A percentile compares a stretch with the other conserved stretches of the same genome.
These are phyloP conservation scores for Alternaria sp. DNA, from an alignment of 2,329 filamentous ascomycete species.

Conservation along the genomic window DNA sequence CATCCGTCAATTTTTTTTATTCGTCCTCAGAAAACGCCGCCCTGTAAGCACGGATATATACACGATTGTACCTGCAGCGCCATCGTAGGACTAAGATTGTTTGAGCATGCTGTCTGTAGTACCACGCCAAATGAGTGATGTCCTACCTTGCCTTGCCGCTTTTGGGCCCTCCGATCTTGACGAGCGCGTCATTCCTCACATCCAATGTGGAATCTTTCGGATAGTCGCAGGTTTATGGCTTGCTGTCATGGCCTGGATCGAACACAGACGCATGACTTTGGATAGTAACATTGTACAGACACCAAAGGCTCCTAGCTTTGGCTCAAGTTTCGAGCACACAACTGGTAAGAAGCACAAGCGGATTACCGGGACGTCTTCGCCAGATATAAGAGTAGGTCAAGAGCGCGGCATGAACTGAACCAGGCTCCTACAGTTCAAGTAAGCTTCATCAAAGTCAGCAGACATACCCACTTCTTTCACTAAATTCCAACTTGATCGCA, in stretches of 20 bases:
- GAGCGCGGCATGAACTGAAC: background rate
- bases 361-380: background rate
- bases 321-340: background rate
- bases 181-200: background rate
- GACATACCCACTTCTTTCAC: background rate
- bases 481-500: background rate
- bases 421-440: constrained; percentile 2
- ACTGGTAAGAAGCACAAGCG: constrained; percentile 2
- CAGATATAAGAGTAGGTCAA: constrained; percentile 19
- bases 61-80: constrained; percentile 27
- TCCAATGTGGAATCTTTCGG: constrained; percentile 1
- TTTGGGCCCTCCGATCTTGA: constrained; percentile 7
- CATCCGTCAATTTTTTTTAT: background rate
- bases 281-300: constrained; percentile 22
- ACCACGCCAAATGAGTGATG: constrained; percentile 10
- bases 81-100: constrained; percentile 20
- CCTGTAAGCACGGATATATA: constrained; percentile 18
- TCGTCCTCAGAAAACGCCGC: background rate
- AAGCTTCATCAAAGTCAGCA: background rate
- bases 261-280: constrained; percentile 21
- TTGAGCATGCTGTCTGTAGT: constrained; percentile 20
- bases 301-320: constrained; percentile 12
- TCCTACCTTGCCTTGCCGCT: constrained; percentile 21
- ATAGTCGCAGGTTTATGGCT: constrained; percentile 15
- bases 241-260: constrained; percentile 7